Evolutionary conservation across 176 grass and related monocot species (phyloP).

Genomic region (Canna indica): DNA sequence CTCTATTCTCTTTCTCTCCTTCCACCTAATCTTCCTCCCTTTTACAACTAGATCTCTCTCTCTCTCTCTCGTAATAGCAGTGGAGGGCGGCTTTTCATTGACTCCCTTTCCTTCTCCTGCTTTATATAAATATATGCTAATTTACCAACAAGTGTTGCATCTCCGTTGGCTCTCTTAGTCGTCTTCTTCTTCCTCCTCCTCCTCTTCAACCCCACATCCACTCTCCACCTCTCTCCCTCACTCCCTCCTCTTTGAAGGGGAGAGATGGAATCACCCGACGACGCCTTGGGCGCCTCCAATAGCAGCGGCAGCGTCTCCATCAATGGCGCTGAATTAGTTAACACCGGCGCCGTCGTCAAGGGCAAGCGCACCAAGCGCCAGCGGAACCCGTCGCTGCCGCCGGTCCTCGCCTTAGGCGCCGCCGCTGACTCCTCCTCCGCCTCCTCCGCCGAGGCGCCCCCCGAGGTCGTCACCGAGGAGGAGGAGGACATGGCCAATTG

Average conservation of each 20-base stretch:
- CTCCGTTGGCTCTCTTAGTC: too few relatives aligned
- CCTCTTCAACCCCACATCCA: neutral
- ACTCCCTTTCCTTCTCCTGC: neutral
- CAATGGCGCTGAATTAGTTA: slow-evolving; percentile 1
- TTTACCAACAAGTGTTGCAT: neutral
- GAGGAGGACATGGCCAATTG: slow-evolving; percentile 77
- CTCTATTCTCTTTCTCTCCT: too few relatives aligned
- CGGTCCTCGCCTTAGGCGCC: neutral
- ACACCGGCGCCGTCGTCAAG: slow-evolving; percentile 36
- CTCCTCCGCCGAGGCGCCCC: slow-evolving; percentile 19
- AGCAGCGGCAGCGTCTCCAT: slow-evolving; percentile 3
- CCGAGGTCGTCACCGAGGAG: slow-evolving; percentile 40
- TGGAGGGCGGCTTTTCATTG: neutral
- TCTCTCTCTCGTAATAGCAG: neutral
- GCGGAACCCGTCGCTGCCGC: slow-evolving; percentile 6
- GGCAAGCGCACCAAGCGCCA: slow-evolving; percentile 73
- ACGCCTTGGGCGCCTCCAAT: slow-evolving; percentile 12
- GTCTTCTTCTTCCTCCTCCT: neutral
- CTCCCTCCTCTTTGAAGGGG: neutral
- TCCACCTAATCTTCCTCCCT: neutral
- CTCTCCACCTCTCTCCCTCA: slow-evolving; percentile 2
- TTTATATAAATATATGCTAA: neutral
- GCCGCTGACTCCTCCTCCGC: slow-evolving; percentile 22
- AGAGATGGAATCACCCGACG: slow-evolving; percentile 29
- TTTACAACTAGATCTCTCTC: too few relatives aligned